Base-by-base conservation (phyloP, 2,329 filamentous ascomycete species). In the Saccharata proteae region DNA sequence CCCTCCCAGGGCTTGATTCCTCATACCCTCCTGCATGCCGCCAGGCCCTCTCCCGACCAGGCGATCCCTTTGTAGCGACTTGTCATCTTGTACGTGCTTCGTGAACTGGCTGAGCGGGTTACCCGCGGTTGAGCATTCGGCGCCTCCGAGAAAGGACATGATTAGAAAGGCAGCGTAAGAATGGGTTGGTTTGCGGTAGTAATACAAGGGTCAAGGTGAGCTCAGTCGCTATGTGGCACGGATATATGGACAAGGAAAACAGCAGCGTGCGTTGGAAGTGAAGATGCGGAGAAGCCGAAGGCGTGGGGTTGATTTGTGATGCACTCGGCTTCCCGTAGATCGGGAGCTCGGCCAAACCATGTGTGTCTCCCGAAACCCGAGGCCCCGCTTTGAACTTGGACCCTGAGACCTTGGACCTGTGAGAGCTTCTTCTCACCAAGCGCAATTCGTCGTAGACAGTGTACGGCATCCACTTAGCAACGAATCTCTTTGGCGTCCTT, bases 61-160 rank as follows among this genome's bases (percentile, higher is more conserved):
- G 37, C 90, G 75, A 58, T 98, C 90, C 48, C 86, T 72, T 61
- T 96, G 90, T 36, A 96, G 65, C 36, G 82, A 90, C 61, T 86
- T 93, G 64, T 98, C 90, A 69, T 93, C 84, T 52, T 92, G 82
- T 35, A 90, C 83, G 58, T 94, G 86, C 61, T 98, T 98, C 42
- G 86, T 84, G 57, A 98, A 93, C 66, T 96, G 90, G 54, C 83
- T 88, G 48, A 98, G 76, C 36, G 92, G 90, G 59, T 98, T 98
- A 51, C 80, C 84, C 42, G 82, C 85, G 39, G 90, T 92, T 35
- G 88, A 96, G 69, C 90, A 98, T 64, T 96, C 90, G 46, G 88
- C 81, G 46, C 88, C 86, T 60, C 84, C 83, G 48, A 96, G 71
- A 58, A 98, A 96, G 34, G 88, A 94, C 88, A 98, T 96, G 43